Evolutionary conservation across 305 asterid genomes (phyloP), one percentile per base, ranked within the genome.

Genomic region (Solanum hybrid): DNA sequence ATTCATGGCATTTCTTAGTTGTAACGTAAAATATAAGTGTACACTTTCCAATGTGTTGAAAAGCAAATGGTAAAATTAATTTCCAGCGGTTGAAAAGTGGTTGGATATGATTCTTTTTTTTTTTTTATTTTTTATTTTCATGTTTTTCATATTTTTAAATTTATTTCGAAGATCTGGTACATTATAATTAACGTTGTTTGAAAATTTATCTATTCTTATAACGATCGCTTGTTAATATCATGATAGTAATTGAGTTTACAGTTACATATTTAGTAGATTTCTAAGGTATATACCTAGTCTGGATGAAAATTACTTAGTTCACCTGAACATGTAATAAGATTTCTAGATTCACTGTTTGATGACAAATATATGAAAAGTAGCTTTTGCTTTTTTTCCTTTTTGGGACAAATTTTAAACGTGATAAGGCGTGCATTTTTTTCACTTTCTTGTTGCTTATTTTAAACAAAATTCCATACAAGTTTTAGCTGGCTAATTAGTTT

Each of bases 401-500:
- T 8, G 36, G 60, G 84, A 88, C 46, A 81, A 88, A 35, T 81
- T 34, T 90, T 86, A 88, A 89, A 90, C 86, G 90, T 85, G 90
- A 82, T 27, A 60, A 31, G 24, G 80, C 22, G 3, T 66, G 88
- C 86, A 73, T 27, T 87, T 91, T 60, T 34, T 56, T 87, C 40
- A 82, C 29, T 32, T 88, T 20, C 71, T 86, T 86, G 84, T 86
- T 87, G 72, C 31, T 51, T 34, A 69, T 71, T 51, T 77, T 38
- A 35, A 79, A 86, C 71, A 87, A 91, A 88, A 75, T 71, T 38
- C 29, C 84, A 35, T 36, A n/a, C 9, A 6, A 86, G 36, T 37
- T 86, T 29, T 90, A 86, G 93, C 91, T 88, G 90, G 89, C 90
- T 60, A 35, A 13, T 64, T 64, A n/a, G 17, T 86, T 86, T 66